Conservation (phyloP, 257 asterid genomes). For the Orobanche coerulescens region DNA sequence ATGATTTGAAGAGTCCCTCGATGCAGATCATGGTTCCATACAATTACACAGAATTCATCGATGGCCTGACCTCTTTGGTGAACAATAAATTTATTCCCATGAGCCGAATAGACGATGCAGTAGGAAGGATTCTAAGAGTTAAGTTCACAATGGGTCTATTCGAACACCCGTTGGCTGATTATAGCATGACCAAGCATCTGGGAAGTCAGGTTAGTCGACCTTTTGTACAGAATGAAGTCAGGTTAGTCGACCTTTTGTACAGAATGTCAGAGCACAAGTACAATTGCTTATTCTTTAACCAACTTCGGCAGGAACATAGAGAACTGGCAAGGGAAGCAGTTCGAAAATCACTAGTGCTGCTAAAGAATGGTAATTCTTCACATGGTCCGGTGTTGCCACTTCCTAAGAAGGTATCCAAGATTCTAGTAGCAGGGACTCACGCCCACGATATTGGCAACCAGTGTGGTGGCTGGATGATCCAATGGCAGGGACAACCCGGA, state of each 20-base stretch:
- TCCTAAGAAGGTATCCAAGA: slow-evolving; percentile 34
- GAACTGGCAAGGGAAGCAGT: slow-evolving; percentile 53
- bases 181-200: slow-evolving; percentile 52
- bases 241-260: too few relatives aligned
- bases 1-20: slow-evolving; percentile 40
- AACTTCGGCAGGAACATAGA: slow-evolving; percentile 35
- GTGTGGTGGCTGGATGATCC: slow-evolving; percentile 51
- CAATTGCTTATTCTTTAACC: background rate
- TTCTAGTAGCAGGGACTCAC: slow-evolving; percentile 46
- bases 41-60: slow-evolving; percentile 48
- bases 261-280: too few relatives aligned
- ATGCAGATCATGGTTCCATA: slow-evolving; percentile 70
- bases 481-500: slow-evolving; percentile 48
- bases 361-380: slow-evolving; percentile 39
- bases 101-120: slow-evolving; percentile 68
- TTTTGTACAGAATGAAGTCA: too few relatives aligned
- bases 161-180: slow-evolving; percentile 60
- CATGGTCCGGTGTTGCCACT: slow-evolving; percentile 33
- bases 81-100: slow-evolving; percentile 37
- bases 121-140: slow-evolving; percentile 51
- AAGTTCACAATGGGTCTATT: slow-evolving; percentile 65
- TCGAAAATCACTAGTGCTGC: slow-evolving; percentile 44
- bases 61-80: slow-evolving; percentile 47
- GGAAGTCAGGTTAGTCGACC: slow-evolving; percentile 57
- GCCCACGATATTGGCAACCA: slow-evolving; percentile 42